Base-by-base conservation (phyloP, 495 filamentous ascomycete genomes). In the Trichoderma virens region DNA sequence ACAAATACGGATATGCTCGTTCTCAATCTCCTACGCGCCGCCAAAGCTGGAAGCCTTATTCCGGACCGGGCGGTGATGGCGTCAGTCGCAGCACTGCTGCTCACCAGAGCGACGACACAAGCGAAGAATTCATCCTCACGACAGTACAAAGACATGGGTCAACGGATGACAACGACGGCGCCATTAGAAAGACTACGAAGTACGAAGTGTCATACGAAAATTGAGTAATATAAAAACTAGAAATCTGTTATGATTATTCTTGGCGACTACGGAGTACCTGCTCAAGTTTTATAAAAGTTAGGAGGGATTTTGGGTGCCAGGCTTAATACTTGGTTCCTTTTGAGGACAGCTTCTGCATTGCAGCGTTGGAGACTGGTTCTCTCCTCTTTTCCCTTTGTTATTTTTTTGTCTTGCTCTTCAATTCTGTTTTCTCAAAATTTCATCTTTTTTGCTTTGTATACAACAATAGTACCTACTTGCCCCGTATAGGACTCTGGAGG, bases 41-140 rank as follows among this genome's bases (percentile, higher is more conserved):
- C 30, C 31, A 61, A 23, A 61, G 59, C 59, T 61, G 59, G 59
- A 34, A 61, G 20, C 31, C 59, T n/a, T 61, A 61, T 35, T 34
- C 59, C n/a, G 59, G 59, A 23, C 31, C 59, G 8, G 59, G 31
- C 18, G 35, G 27, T n/a, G 27, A 34, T 20, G 30, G 13, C 9
- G 16, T 34, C 59, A 61, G 16, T 30, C 31, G 59, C 31, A 61
- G 59, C 9, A 20, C 14, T 9, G 27, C 35, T 16, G 59, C 35
- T 2, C 59, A 61, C 59, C 59, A 61, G 20, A 61, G 31, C 31
- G 59, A 61, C 18, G 59, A 61, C 14, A 38, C 35, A 30, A 61
- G 59, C 59, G 59, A 61, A 16, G 59, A 61, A 30, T 61, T 35
- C 30, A 61, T 61, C 11, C 31, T 61, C 7, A 56, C 51, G 20